These are phyloP conservation scores for Phlyctochytrium bullatum DNA, from an alignment of 192 early-diverging fungal species.

Conservation along the genomic window DNA sequence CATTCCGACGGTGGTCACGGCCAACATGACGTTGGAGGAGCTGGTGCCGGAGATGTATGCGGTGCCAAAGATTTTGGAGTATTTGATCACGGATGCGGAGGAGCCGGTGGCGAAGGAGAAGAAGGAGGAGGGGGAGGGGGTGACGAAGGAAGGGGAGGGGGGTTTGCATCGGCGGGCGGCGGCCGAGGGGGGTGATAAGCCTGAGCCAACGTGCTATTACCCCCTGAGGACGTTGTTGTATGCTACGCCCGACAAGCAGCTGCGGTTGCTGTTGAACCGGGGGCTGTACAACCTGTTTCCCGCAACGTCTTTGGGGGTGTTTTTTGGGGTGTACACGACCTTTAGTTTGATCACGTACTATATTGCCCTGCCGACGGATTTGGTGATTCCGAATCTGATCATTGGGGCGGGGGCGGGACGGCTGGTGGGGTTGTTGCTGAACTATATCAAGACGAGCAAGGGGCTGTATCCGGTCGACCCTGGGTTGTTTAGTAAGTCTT, in stretches of 20 bases:
- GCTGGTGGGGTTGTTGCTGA: constrained; percentile 26
- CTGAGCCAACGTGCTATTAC: constrained; percentile 31
- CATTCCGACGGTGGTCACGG: background rate
- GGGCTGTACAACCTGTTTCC: constrained; percentile 29
- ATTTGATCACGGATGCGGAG: background rate
- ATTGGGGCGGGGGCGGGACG: constrained; percentile 37
- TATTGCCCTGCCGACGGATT: constrained; percentile 39
- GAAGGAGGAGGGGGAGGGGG: background rate
- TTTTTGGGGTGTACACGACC: constrained; percentile 29
- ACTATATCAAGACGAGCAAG: constrained; percentile 18
- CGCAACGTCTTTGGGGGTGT: constrained; percentile 24
- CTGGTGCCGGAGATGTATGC: background rate
- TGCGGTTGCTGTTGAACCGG: constrained; percentile 31
- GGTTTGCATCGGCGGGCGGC: too few species aligned
- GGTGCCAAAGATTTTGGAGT: too few species aligned
- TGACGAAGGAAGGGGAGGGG: background rate
- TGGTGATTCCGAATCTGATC: constrained; percentile 42
- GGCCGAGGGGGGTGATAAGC: too few species aligned
- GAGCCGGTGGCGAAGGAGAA: background rate
- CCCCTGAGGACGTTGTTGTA: constrained; percentile 30
- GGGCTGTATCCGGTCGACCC: constrained; percentile 20
- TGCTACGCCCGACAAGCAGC: constrained; percentile 33
- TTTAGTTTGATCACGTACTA: constrained; percentile 34
- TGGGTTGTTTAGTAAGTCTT: constrained; percentile 14
- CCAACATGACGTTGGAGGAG: background rate